Evolutionary conservation across 1,284 basidiomycete species (phyloP).

Genomic region (Takashimella koratensis): DNA sequence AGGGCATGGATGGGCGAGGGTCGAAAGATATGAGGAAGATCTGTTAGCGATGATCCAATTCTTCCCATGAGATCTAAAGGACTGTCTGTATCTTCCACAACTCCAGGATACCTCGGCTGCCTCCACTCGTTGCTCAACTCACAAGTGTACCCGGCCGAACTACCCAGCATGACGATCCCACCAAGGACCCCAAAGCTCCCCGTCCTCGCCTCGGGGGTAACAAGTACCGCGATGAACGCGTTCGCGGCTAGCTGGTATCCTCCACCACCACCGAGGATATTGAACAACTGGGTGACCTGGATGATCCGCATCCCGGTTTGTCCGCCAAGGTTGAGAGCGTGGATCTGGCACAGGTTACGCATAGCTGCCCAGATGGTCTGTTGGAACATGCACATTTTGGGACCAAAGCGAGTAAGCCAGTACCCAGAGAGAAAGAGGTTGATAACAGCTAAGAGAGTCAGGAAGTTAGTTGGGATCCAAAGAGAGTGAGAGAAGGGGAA

Average conservation of each 20-base stretch:
- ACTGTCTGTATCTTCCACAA: no score
- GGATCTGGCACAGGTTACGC: slow-evolving; percentile 41
- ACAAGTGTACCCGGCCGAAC: slow-evolving; percentile 25
- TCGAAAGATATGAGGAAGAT: no score
- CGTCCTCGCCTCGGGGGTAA: slow-evolving; percentile 32
- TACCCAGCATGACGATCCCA: slow-evolving; percentile 41
- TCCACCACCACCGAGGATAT: slow-evolving; percentile 40
- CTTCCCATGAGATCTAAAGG: no score
- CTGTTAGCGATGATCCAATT: no score
- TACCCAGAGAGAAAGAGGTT: slow-evolving; percentile 45
- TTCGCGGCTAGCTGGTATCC: slow-evolving; percentile 44
- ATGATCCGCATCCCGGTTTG: slow-evolving; percentile 34
- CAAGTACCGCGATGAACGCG: slow-evolving; percentile 31
- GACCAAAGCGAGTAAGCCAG: slow-evolving; percentile 36
- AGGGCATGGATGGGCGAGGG: no score
- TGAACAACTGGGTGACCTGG: slow-evolving; percentile 43
- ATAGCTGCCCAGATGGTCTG: slow-evolving; percentile 45
- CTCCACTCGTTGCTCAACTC: slow-evolving; percentile 11
- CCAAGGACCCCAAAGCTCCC: slow-evolving; percentile 40
- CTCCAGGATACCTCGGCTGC: no score
- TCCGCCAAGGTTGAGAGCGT: slow-evolving; percentile 32
- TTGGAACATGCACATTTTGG: slow-evolving; percentile 41
- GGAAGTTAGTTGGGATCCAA: no score
- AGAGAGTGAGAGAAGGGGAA: not conserved
- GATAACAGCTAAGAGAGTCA: slow-evolving; percentile 32